These are phyloP conservation scores for Hygrocybe coccinea DNA, from an alignment of 768 basidiomycete species.

Conservation along the genomic window DNA sequence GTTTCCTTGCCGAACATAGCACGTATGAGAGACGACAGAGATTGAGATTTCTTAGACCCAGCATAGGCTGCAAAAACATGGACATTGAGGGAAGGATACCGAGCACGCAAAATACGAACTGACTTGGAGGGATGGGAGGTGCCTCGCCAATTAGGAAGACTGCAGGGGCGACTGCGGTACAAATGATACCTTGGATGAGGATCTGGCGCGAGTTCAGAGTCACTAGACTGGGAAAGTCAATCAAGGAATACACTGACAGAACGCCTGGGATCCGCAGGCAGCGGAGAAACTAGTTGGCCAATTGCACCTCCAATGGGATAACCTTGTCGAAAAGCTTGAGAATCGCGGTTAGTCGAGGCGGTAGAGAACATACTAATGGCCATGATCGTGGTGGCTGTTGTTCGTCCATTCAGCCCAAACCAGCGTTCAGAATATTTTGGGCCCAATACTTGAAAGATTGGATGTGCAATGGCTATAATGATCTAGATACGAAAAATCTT, in stretches of 20 bases:
- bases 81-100: constrained; percentile 6
- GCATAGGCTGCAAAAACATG: constrained; percentile 48
- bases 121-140: constrained; percentile 80
- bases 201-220: constrained; percentile 38
- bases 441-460: constrained; percentile 71
- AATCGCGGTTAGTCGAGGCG: background rate
- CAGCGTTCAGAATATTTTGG: constrained; percentile 80
- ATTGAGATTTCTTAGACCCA: constrained; percentile 54
- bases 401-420: constrained; percentile 73
- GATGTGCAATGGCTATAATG: constrained; percentile 60
- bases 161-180: constrained; percentile 55
- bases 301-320: constrained; percentile 73
- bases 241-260: constrained; percentile 44
- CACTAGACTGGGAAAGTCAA: background rate
- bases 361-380: constrained; percentile 39
- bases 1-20: constrained; percentile 47
- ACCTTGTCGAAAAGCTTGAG: constrained; percentile 34
- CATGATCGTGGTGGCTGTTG: constrained; percentile 66
- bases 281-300: constrained; percentile 67
- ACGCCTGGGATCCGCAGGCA: constrained; percentile 46
- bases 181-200: constrained; percentile 65
- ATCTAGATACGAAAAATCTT: constrained; percentile 35
- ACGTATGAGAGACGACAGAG: constrained; percentile 49
- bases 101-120: constrained; percentile 12
- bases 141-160: constrained; percentile 53